Percentiles rank a stretch among this genome's conserved stretches.
Evolutionary conservation across 345 rosid species (phyloP).

Genomic region (Boechera stricta): DNA sequence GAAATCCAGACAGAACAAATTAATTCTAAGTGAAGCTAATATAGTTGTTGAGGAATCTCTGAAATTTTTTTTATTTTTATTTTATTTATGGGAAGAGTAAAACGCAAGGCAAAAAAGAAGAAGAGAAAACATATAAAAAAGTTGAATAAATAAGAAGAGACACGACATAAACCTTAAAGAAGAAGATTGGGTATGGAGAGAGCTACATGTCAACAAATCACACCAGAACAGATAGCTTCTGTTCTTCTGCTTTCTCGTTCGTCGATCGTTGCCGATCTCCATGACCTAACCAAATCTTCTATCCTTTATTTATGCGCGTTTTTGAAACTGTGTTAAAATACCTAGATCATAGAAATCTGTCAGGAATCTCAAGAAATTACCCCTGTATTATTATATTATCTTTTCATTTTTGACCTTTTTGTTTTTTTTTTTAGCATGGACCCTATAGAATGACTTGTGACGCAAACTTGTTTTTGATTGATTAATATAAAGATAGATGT

Average conservation of each 20-base stretch:
- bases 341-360: slow-evolving; percentile 14
- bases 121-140: too few species aligned
- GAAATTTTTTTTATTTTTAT: neutral
- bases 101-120: slow-evolving; percentile 56
- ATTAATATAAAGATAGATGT: fast-evolving
- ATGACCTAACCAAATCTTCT: slow-evolving; percentile 19
- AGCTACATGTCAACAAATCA: slow-evolving; percentile 64
- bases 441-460: slow-evolving; percentile 24
- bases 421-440: neutral
- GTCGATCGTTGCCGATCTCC: slow-evolving; percentile 41
- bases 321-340: slow-evolving; percentile 3
- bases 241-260: slow-evolving; percentile 46
- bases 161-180: slow-evolving; percentile 49
- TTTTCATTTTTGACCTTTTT: neutral
- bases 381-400: neutral
- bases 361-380: slow-evolving; percentile 30
- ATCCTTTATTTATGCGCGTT: neutral
- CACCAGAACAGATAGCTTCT: slow-evolving; percentile 47
- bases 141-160: slow-evolving; percentile 29
- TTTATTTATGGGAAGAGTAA: slow-evolving; percentile 48
- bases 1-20: slow-evolving; percentile 36
- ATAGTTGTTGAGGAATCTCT: slow-evolving; percentile 52
- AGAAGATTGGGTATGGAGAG: slow-evolving; percentile 49
- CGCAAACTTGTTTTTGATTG: neutral
- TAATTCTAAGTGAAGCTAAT: slow-evolving; percentile 60